Percentiles rank a stretch among this genome's conserved stretches.
Conservation (phyloP, 352 stramenopile species). For the Phytopythium oedochilum region DNA sequence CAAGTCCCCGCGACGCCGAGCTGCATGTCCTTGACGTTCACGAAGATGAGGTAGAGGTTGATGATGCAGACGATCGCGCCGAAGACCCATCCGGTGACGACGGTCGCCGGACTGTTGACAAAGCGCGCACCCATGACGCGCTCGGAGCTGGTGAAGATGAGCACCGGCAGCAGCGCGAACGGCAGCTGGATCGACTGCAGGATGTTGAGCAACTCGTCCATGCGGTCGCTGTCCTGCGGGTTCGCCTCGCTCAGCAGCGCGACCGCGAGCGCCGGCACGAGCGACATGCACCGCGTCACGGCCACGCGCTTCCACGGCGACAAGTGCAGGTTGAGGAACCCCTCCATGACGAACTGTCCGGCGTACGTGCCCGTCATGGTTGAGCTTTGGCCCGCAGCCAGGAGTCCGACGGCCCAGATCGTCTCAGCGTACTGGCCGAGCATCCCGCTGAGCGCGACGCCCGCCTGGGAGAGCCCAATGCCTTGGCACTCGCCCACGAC, state of each 20-base stretch:
- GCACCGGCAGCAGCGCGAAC: constrained; percentile 87
- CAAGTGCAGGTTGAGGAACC: constrained; percentile 92
- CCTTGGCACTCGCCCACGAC: constrained; percentile 68
- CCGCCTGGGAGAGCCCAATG: constrained; percentile 87
- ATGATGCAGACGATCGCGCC: constrained; percentile 62
- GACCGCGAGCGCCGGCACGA: constrained; percentile 85
- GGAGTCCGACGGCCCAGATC: constrained; percentile 92
- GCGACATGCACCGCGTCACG: constrained; percentile 89
- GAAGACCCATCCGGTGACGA: constrained; percentile 49
- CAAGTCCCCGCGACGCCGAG: constrained; percentile 28
- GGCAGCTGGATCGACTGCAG: constrained; percentile 91
- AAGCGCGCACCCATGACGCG: constrained; percentile 78
- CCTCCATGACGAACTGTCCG: constrained; percentile 97
- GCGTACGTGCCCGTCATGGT: constrained; percentile 97
- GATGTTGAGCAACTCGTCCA: constrained; percentile 91
- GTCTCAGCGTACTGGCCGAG: constrained; percentile 78
- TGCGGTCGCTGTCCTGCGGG: constrained; percentile 72
- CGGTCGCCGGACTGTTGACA: constrained; percentile 39
- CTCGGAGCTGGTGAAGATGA: constrained; percentile 81
- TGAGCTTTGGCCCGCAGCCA: constrained; percentile 92
- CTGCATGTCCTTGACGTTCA: constrained; percentile 49
- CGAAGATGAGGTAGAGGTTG: constrained; percentile 75
- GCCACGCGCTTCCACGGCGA: constrained; percentile 78
- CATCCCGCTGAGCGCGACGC: constrained; percentile 72
- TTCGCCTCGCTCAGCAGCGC: constrained; percentile 84